These are phyloP conservation scores for Typha latifolia DNA, from an alignment of 176 grass and related monocot genomes.

Conservation along the genomic window DNA sequence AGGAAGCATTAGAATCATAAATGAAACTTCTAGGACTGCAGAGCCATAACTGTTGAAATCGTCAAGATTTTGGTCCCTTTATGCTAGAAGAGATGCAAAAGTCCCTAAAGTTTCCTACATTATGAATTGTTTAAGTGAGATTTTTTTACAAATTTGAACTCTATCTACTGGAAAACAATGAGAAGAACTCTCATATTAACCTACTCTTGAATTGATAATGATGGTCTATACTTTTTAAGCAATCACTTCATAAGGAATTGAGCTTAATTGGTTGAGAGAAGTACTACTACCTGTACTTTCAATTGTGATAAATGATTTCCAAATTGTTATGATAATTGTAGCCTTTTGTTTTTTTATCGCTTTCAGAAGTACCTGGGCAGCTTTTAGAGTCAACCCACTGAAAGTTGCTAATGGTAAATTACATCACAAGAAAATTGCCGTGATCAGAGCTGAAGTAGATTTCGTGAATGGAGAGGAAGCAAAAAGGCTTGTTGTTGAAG, in stretches of 20 bases:
- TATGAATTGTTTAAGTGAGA: not conserved
- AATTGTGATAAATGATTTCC: not conserved
- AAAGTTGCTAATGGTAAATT: not conserved
- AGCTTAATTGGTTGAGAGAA: not conserved
- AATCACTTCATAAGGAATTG: not conserved
- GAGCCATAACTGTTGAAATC: not conserved
- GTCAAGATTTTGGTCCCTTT: not conserved
- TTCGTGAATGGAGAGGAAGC: conserved; percentile 76
- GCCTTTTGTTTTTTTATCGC: not conserved
- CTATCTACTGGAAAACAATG: not conserved
- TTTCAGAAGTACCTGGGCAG: conserved; percentile 9
- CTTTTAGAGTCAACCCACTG: not conserved
- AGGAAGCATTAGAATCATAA: too few species aligned
- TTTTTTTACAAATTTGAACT: not conserved
- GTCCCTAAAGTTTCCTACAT: not conserved
- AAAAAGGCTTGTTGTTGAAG: conserved; percentile 64
- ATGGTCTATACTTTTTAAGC: not conserved
- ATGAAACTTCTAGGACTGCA: too few species aligned
- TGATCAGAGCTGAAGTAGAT: conserved; percentile 51
- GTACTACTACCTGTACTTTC: not conserved
- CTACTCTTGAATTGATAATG: not conserved
- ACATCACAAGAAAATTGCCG: conserved; percentile 13
- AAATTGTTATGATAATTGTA: not conserved
- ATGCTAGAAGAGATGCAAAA: not conserved
- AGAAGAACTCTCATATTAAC: not conserved